Evolutionary conservation across 164 flowering plant species (phyloP).

Genomic region (Piper longum): DNA sequence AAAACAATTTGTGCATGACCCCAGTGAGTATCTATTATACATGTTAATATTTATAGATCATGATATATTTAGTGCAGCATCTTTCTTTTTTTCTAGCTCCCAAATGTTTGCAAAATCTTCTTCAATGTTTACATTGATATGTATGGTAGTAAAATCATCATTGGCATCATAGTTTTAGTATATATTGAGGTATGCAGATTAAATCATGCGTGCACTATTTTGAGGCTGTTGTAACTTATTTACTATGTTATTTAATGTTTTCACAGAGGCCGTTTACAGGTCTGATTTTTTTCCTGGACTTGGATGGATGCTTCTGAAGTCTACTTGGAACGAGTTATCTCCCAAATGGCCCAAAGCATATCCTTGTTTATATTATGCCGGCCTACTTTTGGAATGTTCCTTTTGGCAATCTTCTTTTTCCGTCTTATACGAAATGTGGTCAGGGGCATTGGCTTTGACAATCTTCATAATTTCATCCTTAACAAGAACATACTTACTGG

Average conservation of each 20-base stretch:
- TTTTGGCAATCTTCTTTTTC: background rate
- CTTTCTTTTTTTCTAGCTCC: background rate
- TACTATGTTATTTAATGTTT: background rate
- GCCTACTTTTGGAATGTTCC: background rate
- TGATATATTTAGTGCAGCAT: background rate
- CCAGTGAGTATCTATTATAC: conserved; percentile 40
- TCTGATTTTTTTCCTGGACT: conserved; percentile 99
- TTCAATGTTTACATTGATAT: background rate
- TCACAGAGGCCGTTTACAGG: conserved; percentile 77
- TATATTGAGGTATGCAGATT: background rate
- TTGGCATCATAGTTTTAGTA: no score
- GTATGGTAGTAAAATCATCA: no score
- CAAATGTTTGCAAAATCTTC: background rate
- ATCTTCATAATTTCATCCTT: conserved; percentile 18
- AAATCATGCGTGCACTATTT: background rate
- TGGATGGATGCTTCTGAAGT: conserved; percentile 90
- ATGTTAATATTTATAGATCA: background rate
- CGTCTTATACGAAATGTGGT: no score
- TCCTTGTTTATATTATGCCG: conserved; percentile 35
- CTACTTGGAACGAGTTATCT: conserved; percentile 89
- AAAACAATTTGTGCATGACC: conserved; percentile 90
- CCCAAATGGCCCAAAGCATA: conserved; percentile 99
- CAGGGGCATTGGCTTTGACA: no score
- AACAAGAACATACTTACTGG: conserved; percentile 69
- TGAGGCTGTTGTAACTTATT: background rate